phyloP scores from a whole-genome alignment of 208 protist genomes.

The Tetramitus jugosus region DNA sequence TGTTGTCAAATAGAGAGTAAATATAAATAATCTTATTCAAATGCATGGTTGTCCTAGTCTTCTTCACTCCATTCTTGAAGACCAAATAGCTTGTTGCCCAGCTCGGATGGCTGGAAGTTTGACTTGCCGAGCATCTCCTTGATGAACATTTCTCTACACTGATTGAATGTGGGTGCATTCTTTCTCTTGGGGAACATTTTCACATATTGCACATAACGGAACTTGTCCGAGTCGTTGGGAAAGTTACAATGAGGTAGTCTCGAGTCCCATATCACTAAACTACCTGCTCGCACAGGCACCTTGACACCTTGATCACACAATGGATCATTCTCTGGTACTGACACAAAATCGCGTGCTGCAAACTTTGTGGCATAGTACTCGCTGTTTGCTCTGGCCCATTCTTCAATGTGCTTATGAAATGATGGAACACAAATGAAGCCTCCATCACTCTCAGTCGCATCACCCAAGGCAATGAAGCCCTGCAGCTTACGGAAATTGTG shows the following conservation, averaged over 20 bases:
- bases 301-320: not conserved
- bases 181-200: not conserved
- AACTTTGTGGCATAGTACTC: no score
- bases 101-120: not conserved
- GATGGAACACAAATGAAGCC: slow-evolving; percentile 5
- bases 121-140: not conserved
- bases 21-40: no score
- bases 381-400: not conserved
- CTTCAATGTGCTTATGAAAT: not conserved
- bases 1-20: no score
- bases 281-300: not conserved
- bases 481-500: not conserved
- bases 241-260: not conserved
- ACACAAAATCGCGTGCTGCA: not conserved
- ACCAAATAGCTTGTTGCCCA: not conserved
- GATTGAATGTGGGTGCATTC: not conserved
- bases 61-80: not conserved
- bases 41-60: no score
- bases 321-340: not conserved
- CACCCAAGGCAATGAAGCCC: not conserved
- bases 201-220: not conserved
- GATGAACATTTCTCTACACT: not conserved
- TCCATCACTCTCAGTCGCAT: not conserved
- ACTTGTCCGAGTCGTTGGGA: not conserved
- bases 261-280: not conserved